Percentiles rank a stretch among this genome's conserved stretches.
Evolutionary conservation across 2,329 filamentous ascomycete genomes (phyloP).

Genomic region (Sporothrix inflata): DNA sequence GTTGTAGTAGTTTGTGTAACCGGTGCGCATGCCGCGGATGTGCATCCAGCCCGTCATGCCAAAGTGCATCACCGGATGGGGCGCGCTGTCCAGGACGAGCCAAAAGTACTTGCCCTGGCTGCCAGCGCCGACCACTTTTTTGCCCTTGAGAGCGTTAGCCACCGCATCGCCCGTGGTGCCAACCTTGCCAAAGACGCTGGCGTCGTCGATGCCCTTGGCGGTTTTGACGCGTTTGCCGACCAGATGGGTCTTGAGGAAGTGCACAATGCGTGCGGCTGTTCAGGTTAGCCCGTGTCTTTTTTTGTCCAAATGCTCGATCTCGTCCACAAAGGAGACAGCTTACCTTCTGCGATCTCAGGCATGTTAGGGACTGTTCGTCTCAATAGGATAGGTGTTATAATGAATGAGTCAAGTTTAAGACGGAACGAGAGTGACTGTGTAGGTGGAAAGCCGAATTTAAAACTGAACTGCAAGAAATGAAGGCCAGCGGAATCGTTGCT

Average conservation of each 20-base stretch:
- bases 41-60: conserved; percentile 87
- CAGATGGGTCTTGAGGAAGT: conserved; percentile 81
- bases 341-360: conserved; percentile 67
- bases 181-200: conserved; percentile 86
- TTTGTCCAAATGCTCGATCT: neutral
- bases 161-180: conserved; percentile 79
- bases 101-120: conserved; percentile 99
- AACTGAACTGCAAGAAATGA: neutral
- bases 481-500: neutral
- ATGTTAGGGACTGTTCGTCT: conserved; percentile 42
- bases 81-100: conserved; percentile 69
- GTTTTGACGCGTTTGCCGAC: conserved; percentile 77
- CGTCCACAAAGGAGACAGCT: neutral
- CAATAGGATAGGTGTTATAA: neutral
- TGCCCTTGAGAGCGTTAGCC: conserved; percentile 71
- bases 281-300: neutral
- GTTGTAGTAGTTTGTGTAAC: conserved; percentile 82
- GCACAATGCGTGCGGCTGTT: conserved; percentile 71
- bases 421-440: neutral
- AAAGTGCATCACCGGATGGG: conserved; percentile 88
- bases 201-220: conserved; percentile 75
- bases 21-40: conserved; percentile 75
- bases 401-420: neutral
- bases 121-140: conserved; percentile 67
- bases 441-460: neutral